Percentiles rank a stretch among this genome's conserved stretches.
Conservation (phyloP, 1,139 yeast species). For the Debaryomyces subglobosus region DNA sequence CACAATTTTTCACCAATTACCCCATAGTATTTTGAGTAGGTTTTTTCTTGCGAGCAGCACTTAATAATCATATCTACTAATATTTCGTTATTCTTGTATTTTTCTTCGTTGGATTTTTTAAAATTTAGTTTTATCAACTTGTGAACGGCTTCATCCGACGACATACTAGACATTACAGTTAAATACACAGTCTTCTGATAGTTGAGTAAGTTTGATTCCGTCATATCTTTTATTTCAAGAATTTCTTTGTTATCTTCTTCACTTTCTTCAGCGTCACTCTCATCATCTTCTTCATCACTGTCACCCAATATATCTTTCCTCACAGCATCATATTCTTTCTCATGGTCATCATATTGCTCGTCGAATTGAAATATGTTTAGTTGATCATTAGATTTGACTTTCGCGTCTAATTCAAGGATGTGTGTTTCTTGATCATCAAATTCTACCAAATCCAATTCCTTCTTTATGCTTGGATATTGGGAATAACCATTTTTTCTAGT, state of each 20-base stretch:
- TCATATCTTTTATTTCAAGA: constrained; percentile 59
- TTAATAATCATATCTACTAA: constrained; percentile 78
- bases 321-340: constrained; percentile 36
- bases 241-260: constrained; percentile 15
- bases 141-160: constrained; percentile 92
- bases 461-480: constrained; percentile 42
- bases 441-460: constrained; percentile 61
- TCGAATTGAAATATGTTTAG: constrained; percentile 59
- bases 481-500: constrained; percentile 52
- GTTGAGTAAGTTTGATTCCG: constrained; percentile 63
- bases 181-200: constrained; percentile 77
- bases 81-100: constrained; percentile 28
- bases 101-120: constrained; percentile 34
- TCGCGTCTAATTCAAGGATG: constrained; percentile 52
- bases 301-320: constrained; percentile 22
- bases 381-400: constrained; percentile 46
- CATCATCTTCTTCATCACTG: constrained; percentile 22
- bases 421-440: constrained; percentile 68
- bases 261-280: constrained; percentile 21
- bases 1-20: constrained; percentile 72
- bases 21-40: constrained; percentile 87
- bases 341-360: constrained; percentile 53
- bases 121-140: constrained; percentile 61
- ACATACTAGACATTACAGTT: constrained; percentile 89
- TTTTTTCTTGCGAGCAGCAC: constrained; percentile 85